Evolutionary conservation across 208 protist genomes (phyloP), one percentile per base, ranked within the genome.

Genomic region (Borovskyia barvae): DNA sequence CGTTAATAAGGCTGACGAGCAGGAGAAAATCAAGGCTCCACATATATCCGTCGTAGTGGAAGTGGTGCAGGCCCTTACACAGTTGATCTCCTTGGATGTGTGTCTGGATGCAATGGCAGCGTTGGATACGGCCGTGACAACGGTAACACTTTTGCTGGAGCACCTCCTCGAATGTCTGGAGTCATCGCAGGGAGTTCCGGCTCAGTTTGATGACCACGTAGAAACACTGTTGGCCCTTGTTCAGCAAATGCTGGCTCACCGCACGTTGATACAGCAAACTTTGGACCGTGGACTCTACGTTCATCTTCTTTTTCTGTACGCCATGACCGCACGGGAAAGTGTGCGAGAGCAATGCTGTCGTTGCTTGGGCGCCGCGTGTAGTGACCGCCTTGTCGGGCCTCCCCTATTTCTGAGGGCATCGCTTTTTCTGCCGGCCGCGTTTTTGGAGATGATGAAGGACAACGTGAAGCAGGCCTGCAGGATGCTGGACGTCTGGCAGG

Each of bases 391-490:
- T 19, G 71, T 88, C 37, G 96, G 94, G 0, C 87, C 91, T 15
- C 85, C 91, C 54, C 35, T 97, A 2, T 67, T 83, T 14, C 49
- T 97, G 20, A 61, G 75, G 19, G 66, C 84, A 14, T 66, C 60
- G 3, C 80, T 85, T 35, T 91, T 97, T 30, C 57, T 98, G 28
- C 96, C 94, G 28, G 25, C 69, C 7, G 89, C 94, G 1, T 92
- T 98, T 30, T 68, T 97, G 7, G 94, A 97, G 17, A 82, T 83
- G 19, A 93, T 97, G 85, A 80, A 83, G 32, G 92, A 97, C 40
- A 95, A 92, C 52, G 45, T 74, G 26, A 52, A 74, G 33, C 72
- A 82, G 37, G 79, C 87, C 11, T 90, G 83, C 17, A 63, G 80
- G 28, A 80, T 97, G 49, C 82, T 97, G n/a, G 89, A 97, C 43